Evolutionary conservation across 345 rosid genomes (phyloP), one percentile per base, ranked within the genome.

Genomic region (Abelmoschus esculentus): DNA sequence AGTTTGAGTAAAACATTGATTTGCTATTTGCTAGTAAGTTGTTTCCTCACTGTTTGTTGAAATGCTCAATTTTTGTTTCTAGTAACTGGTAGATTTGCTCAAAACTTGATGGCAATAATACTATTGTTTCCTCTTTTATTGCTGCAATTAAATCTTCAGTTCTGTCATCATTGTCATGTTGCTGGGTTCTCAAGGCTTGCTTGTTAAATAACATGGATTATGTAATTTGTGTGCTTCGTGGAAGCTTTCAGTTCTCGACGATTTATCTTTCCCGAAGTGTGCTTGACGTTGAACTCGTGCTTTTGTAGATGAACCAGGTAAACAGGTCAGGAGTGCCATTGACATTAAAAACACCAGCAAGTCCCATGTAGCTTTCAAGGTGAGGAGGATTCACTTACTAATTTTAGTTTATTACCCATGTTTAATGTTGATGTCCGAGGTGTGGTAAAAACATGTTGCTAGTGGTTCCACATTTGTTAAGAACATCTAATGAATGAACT

Each of bases 331-430:
- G 76, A 85, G 90, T 63, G 96, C 91, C 71, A 78, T 89, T 65
- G 81, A 67, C 70, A 87, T 89, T 34, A 89, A 87, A 73, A 89
- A 89, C 58, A 85, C 77, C 17, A 75, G 86, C 89, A 87, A 80
- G 79, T 84, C 90, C 63, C 79, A 75, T 72, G 90, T 84, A 28
- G 91, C 91, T 64, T 89, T 89, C 76, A 89, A 89, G 91, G 96
- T 85, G 78, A 63, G 75, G 26, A 75, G 15, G 13, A 26, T 44
- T 32, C 3, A 34, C 38, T 44, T 62, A 5, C 17, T 46, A 59
- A 47, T 31, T 52, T 34, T 61, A 58, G 11, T 68, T 44, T 12
- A 29, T 58, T 38, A 3, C 1, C 53, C 68, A 14, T 17, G 61
- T 68, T 61, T 72, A 53, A 68, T 68, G 29, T 68, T 55, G 31